Conservation (phyloP, 176 grass and related monocot species). For the Areca catechu region DNA sequence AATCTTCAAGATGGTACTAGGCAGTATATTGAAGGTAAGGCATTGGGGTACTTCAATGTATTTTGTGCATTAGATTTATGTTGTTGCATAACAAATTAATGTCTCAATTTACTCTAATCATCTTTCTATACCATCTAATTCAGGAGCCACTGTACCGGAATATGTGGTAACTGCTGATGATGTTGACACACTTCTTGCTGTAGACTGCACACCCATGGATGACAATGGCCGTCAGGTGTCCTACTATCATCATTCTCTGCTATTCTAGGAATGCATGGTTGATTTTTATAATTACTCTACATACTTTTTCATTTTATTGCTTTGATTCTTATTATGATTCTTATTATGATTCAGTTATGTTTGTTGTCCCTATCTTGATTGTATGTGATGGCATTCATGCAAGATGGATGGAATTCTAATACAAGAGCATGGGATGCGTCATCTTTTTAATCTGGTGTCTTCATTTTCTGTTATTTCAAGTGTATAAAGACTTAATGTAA, state of each 20-base stretch:
- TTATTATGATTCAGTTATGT: no score
- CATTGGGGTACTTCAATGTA: background rate
- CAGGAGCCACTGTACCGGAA: conserved; percentile 74
- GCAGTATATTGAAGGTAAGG: conserved; percentile 81
- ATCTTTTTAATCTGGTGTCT: no score
- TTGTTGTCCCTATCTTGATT: no score
- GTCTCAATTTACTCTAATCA: no score
- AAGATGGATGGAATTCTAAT: no score
- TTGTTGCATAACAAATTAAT: background rate
- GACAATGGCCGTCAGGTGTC: conserved; percentile 77
- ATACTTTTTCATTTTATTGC: no score
- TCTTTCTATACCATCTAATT: conserved; percentile 16
- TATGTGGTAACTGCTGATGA: conserved; percentile 92
- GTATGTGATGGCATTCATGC: no score
- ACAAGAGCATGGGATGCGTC: no score
- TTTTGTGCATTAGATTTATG: background rate
- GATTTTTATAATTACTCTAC: background rate
- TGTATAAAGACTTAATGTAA: no score
- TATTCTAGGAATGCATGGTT: background rate
- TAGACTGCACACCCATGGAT: conserved; percentile 96
- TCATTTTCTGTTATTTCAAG: no score
- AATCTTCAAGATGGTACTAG: conserved; percentile 64
- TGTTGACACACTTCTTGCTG: conserved; percentile 75
- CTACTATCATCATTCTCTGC: conserved; percentile 4
- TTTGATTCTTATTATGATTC: no score